These are phyloP conservation scores for Phytophthora gonapodyides DNA, from an alignment of 352 stramenopile genomes.

Conservation along the genomic window DNA sequence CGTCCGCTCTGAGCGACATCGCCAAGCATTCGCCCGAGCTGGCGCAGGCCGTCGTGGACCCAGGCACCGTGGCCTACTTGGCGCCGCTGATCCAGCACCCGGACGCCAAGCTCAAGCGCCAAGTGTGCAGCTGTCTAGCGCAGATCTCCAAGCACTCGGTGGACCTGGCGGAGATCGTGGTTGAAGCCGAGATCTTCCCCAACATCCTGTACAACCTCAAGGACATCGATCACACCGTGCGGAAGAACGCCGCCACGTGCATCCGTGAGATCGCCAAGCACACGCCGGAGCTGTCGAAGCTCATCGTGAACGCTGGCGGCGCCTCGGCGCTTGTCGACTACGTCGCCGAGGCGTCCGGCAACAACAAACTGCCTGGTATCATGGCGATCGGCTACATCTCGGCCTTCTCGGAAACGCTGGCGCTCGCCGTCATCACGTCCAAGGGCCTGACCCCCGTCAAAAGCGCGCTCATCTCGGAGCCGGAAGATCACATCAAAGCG, in stretches of 20 bases:
- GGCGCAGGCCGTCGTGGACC: slow-evolving; percentile 93
- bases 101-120: slow-evolving; percentile 94
- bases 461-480: slow-evolving; percentile 92
- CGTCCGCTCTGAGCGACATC: slow-evolving; percentile 93
- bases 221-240: slow-evolving; percentile 93
- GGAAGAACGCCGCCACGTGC: slow-evolving; percentile 96
- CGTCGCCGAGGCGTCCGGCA: slow-evolving; percentile 88
- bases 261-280: slow-evolving; percentile 96
- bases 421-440: slow-evolving; percentile 94
- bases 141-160: slow-evolving; percentile 97
- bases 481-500: slow-evolving; percentile 96
- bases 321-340: slow-evolving; percentile 94
- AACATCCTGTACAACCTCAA: slow-evolving; percentile 96
- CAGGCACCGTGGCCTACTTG: slow-evolving; percentile 93
- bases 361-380: slow-evolving; percentile 94
- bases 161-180: slow-evolving; percentile 95
- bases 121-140: slow-evolving; percentile 91
- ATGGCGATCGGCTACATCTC: slow-evolving; percentile 97
- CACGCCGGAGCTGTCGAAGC: slow-evolving; percentile 94
- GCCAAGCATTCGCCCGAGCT: slow-evolving; percentile 96
- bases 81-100: slow-evolving; percentile 93
- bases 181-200: slow-evolving; percentile 96
- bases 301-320: slow-evolving; percentile 96
- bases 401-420: slow-evolving; percentile 94
- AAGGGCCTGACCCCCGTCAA: slow-evolving; percentile 94